phyloP scores from a whole-genome alignment of 2,329 filamentous ascomycete species.

The Plenodomus lindquistii region DNA sequence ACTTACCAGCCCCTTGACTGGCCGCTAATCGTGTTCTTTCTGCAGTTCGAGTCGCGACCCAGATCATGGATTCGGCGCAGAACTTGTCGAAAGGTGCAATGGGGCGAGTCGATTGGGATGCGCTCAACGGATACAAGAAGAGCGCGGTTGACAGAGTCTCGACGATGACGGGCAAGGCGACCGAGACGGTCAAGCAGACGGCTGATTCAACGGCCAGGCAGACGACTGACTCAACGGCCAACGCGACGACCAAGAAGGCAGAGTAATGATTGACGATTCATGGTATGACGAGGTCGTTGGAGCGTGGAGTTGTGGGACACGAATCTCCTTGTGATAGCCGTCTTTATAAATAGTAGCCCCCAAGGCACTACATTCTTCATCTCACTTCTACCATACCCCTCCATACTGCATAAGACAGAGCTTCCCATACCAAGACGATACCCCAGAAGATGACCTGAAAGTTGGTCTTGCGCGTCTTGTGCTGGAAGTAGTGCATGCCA shows the following conservation, averaged over 20 bases:
- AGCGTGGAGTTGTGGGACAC: background rate
- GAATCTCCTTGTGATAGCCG: background rate
- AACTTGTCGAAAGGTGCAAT: constrained; percentile 18
- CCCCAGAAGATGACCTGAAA: constrained; percentile 39
- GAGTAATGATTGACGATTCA: constrained; percentile 6
- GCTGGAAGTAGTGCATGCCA: constrained; percentile 43
- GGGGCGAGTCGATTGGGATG: constrained; percentile 12
- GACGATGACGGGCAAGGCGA: constrained; percentile 18
- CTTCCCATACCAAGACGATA: constrained; percentile 36
- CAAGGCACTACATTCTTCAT: constrained; percentile 3
- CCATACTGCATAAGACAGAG: constrained; percentile 27
- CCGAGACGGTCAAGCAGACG: constrained; percentile 7
- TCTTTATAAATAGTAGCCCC: constrained; percentile 1
- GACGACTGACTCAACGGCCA: constrained; percentile 2
- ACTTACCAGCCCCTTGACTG: constrained; percentile 42
- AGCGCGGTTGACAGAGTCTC: constrained; percentile 23
- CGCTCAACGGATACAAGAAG: constrained; percentile 15
- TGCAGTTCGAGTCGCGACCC: constrained; percentile 29
- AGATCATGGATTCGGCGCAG: constrained; percentile 27
- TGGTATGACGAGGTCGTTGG: background rate
- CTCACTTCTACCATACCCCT: constrained; percentile 8
- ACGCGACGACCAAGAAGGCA: constrained; percentile 4
- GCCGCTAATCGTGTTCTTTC: constrained; percentile 35
- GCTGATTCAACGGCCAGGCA: constrained; percentile 4
- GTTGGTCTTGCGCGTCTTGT: constrained; percentile 38